Evolutionary conservation across 1,284 basidiomycete species (phyloP).

Genomic region (Leccinum huronense): DNA sequence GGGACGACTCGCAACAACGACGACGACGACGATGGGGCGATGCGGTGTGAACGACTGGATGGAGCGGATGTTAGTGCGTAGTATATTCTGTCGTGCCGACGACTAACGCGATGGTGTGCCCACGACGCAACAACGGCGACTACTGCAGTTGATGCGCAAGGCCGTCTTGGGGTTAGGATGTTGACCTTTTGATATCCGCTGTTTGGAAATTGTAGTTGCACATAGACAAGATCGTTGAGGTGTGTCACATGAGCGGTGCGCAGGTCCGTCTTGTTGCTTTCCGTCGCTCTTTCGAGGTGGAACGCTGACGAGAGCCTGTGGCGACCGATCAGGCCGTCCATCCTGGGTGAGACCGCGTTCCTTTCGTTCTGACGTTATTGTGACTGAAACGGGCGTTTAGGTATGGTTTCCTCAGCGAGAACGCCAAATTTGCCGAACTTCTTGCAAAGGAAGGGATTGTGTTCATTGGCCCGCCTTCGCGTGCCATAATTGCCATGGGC

Average conservation of each 20-base stretch:
- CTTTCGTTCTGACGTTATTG: background rate
- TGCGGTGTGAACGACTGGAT: too few relatives aligned
- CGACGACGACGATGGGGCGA: too few relatives aligned
- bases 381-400: slow-evolving; percentile 37
- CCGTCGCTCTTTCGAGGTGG: background rate
- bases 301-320: slow-evolving; percentile 12
- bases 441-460: slow-evolving; percentile 88
- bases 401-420: slow-evolving; percentile 93
- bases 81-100: too few relatives aligned
- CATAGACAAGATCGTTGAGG: slow-evolving; percentile 85
- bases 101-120: too few relatives aligned
- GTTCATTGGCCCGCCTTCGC: slow-evolving; percentile 94
- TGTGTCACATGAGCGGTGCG: slow-evolving; percentile 78
- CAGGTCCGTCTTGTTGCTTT: slow-evolving; percentile 53
- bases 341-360: slow-evolving; percentile 56
- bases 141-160: too few relatives aligned
- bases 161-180: background rate
- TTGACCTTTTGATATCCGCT: slow-evolving; percentile 9
- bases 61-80: too few relatives aligned
- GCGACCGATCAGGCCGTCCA: slow-evolving; percentile 63
- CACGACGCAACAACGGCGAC: too few relatives aligned
- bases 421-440: slow-evolving; percentile 83
- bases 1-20: too few relatives aligned
- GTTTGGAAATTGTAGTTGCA: slow-evolving; percentile 54
- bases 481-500: slow-evolving; percentile 92